Base-by-base conservation (phyloP, 208 protist species). In the Crithidia fasciculata region DNA sequence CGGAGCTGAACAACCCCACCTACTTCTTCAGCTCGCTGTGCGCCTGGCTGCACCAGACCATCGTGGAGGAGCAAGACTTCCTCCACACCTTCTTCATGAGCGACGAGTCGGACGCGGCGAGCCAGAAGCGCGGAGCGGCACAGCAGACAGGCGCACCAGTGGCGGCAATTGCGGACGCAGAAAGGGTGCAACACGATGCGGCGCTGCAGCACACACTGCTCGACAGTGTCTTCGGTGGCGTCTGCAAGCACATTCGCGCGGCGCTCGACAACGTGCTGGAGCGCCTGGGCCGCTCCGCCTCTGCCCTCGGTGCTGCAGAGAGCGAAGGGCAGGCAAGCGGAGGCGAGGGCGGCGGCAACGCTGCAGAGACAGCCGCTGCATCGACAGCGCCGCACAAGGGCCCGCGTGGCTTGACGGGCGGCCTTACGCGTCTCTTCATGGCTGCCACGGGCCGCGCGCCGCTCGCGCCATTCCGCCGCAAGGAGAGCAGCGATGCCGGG, bases 11-110 rank as follows among this genome's bases (percentile, higher is more conserved):
- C 70, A 87, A 95, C 58, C 90, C 90, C 5, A 79, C 91, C 10
- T 89, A 87, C 62, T 96, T 96, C 64, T 96, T 94, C 52, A 86
- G 88, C 66, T 82, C 87, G 4, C 74, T 96, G 28, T 94, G 94
- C 56, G 92, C 92, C 12, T 96, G 89, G 87, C 70, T 95, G 69
- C 90, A 96, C 69, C 90, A 96, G 66, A 87, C 77, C 16, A 90
- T 93, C 62, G 92, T 87, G 0, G 87, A 92, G 68, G 92, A 96
- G 79, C 66, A 86, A 16, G 90, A 93, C 72, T 91, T 96, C 50
- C 66, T 95, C 15, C 62, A 73, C 37, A 64, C 72, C 41, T 88
- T 94, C 64, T 81, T 91, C 73, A 67, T 45, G 40, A 56, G 37
- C 62, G 58, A 76, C 65, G 67, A 78, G 56, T 43, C 16, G 5